phyloP scores from a whole-genome alignment of 2,329 filamentous ascomycete genomes.

The Falciphora oryzae region DNA sequence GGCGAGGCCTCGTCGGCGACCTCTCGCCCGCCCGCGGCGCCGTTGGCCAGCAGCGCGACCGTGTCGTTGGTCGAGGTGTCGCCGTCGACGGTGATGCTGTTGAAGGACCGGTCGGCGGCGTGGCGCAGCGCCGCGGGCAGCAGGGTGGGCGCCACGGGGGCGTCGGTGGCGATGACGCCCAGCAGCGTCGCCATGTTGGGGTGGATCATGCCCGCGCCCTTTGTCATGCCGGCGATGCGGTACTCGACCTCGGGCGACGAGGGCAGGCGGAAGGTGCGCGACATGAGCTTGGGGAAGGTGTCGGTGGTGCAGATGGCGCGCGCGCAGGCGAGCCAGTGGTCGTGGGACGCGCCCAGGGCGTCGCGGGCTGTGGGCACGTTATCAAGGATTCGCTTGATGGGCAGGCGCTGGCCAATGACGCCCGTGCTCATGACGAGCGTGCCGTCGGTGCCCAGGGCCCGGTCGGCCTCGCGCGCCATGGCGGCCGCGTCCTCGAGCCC shows the following conservation, averaged over 20 bases:
- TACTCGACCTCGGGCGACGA: slow-evolving; percentile 72
- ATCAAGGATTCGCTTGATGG: slow-evolving; percentile 82
- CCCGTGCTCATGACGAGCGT: slow-evolving; percentile 99
- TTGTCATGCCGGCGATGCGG: slow-evolving; percentile 88
- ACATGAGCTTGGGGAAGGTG: slow-evolving; percentile 94
- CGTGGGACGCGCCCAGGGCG: slow-evolving; percentile 67
- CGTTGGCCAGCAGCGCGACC: slow-evolving; percentile 89
- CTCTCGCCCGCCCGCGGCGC: slow-evolving; percentile 70
- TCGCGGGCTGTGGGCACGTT: slow-evolving; percentile 73
- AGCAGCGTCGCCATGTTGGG: slow-evolving; percentile 98
- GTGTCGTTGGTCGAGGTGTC: slow-evolving; percentile 98
- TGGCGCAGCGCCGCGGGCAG: slow-evolving; percentile 65
- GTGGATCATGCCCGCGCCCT: slow-evolving; percentile 98
- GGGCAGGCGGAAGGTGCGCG: slow-evolving; percentile 75
- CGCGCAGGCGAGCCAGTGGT: slow-evolving; percentile 81
- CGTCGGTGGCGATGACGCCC: slow-evolving; percentile 87
- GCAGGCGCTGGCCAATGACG: slow-evolving; percentile 90
- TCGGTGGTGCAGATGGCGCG: slow-evolving; percentile 96
- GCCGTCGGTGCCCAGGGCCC: slow-evolving; percentile 43
- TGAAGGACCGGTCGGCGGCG: slow-evolving; percentile 82
- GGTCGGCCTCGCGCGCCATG: slow-evolving; percentile 78
- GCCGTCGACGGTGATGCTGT: slow-evolving; percentile 93
- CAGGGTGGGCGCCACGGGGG: slow-evolving; percentile 62
- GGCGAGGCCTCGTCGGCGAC: slow-evolving; percentile 47
- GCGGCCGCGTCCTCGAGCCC: slow-evolving; percentile 80